These are phyloP conservation scores for Dittrichia graveolens DNA, from an alignment of 129 eudicot genomes.

Conservation along the genomic window DNA sequence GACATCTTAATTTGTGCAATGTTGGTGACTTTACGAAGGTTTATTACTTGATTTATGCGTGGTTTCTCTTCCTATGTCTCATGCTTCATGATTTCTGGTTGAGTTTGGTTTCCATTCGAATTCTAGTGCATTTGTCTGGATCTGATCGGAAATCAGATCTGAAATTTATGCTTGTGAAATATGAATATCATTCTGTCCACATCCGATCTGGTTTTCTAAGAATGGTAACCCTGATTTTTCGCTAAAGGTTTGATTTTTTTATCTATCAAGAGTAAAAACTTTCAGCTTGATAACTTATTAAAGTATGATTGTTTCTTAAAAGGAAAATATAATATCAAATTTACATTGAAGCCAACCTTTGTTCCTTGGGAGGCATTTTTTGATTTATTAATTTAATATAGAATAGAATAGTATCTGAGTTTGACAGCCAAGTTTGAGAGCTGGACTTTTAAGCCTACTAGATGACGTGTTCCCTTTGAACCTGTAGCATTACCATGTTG, in stretches of 20 bases:
- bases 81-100: neutral
- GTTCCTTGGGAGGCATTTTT: neutral
- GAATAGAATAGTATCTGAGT: slow-evolving; percentile 16
- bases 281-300: slow-evolving; percentile 7
- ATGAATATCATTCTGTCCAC: slow-evolving; percentile 6
- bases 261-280: neutral
- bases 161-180: slow-evolving; percentile 9
- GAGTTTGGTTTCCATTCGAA: neutral
- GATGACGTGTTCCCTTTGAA: too few relatives aligned
- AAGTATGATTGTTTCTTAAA: neutral
- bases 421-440: neutral
- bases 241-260: slow-evolving; percentile 1
- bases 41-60: neutral
- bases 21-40: neutral
- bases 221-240: slow-evolving; percentile 1
- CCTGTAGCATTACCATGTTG: neutral
- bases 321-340: neutral
- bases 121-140: neutral
- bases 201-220: slow-evolving; percentile 14
- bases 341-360: neutral
- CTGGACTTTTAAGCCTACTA: neutral
- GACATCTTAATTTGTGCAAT: neutral
- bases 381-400: neutral
- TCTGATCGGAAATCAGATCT: slow-evolving; percentile 28
- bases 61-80: neutral